Conservation (phyloP, 768 basidiomycete genomes). For the Lactarius hatsudake region DNA sequence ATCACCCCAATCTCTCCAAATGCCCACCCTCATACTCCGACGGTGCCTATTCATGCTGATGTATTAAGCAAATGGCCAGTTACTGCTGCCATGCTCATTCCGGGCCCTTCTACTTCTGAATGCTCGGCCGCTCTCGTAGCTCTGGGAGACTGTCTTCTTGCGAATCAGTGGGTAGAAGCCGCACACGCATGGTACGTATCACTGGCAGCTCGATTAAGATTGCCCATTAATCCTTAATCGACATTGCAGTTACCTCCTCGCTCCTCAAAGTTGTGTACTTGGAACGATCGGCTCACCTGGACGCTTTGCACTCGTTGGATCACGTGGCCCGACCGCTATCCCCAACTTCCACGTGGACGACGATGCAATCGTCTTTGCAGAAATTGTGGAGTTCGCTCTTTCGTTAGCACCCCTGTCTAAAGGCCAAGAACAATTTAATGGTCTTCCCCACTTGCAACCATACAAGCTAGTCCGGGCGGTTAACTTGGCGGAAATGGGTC, state of each 20-base stretch:
- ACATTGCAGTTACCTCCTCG: constrained; percentile 71
- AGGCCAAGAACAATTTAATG: constrained; percentile 82
- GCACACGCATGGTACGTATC: constrained; percentile 84
- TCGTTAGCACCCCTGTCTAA: constrained; percentile 70
- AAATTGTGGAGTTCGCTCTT: constrained; percentile 88
- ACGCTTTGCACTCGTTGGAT: constrained; percentile 73
- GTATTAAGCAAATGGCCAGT: constrained; percentile 80
- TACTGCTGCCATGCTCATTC: constrained; percentile 77
- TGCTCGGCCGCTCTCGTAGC: constrained; percentile 73
- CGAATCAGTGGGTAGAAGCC: constrained; percentile 74
- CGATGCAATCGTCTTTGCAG: constrained; percentile 81
- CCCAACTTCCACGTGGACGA: constrained; percentile 59
- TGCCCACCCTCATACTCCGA: constrained; percentile 46
- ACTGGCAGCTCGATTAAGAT: background rate
- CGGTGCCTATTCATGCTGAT: constrained; percentile 54
- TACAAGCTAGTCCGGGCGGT: constrained; percentile 81
- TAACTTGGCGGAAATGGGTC: constrained; percentile 76
- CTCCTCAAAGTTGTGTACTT: constrained; percentile 74
- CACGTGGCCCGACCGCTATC: constrained; percentile 50
- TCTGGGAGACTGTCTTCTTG: constrained; percentile 77
- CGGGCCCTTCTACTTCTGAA: constrained; percentile 65
- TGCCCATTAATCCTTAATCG: background rate
- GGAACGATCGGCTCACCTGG: constrained; percentile 66
- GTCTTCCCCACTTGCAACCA: constrained; percentile 82
- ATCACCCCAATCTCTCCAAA: constrained; percentile 63